Evolutionary conservation across 116 monocot species (phyloP).

Genomic region (Zostera marina): DNA sequence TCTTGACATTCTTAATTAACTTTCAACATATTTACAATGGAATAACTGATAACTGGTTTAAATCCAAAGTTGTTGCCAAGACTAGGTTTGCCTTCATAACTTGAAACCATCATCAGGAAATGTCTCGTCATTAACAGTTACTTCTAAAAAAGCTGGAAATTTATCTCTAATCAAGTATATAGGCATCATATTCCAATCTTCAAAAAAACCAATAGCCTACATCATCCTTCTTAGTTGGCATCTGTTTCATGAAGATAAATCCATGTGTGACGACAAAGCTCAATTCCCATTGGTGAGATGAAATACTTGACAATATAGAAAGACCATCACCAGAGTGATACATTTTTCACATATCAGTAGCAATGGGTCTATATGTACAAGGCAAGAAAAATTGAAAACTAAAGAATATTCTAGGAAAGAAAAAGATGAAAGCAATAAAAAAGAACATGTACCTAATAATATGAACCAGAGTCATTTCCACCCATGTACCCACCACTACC

Average conservation of each 20-base stretch:
- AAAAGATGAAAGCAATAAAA: neutral
- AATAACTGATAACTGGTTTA: neutral
- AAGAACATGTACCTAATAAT: constrained; percentile 57
- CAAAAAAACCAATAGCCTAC: constrained; percentile 34
- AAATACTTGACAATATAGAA: too few species aligned
- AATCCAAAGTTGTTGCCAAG: constrained; percentile 4
- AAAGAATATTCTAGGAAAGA: neutral
- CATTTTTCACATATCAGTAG: neutral
- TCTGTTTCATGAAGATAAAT: constrained; percentile 64
- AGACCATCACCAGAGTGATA: neutral
- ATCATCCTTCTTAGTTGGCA: constrained; percentile 30
- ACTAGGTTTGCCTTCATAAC: constrained; percentile 5
- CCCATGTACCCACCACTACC: constrained; percentile 50
- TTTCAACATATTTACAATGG: constrained; percentile 16
- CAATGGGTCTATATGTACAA: neutral
- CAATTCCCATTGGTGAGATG: constrained; percentile 12
- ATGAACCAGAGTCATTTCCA: constrained; percentile 57
- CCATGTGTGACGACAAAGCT: constrained; percentile 36
- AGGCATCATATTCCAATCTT: constrained; percentile 48
- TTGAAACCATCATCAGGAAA: constrained; percentile 4
- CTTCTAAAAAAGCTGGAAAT: neutral
- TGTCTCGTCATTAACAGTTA: constrained; percentile 1
- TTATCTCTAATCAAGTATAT: constrained; percentile 22
- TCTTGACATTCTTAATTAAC: constrained; percentile 12
- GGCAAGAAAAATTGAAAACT: neutral